A percentile compares a stretch with the other conserved stretches of the same genome.
These are phyloP conservation scores for Solanum clarkiae DNA, from an alignment of 257 asterid species.

Conservation along the genomic window DNA sequence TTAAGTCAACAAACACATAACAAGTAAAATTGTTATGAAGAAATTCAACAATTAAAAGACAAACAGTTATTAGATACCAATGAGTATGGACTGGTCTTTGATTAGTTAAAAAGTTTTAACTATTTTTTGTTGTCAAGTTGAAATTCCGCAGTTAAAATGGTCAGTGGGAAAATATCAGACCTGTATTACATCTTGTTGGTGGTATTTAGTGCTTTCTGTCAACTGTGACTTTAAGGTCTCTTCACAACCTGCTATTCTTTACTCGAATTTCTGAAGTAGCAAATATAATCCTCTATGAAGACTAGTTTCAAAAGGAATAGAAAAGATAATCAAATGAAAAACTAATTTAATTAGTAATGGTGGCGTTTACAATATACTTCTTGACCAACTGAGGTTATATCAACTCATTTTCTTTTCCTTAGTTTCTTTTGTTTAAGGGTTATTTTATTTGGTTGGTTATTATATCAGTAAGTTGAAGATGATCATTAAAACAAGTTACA, in stretches of 20 bases:
- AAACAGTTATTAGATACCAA: not conserved
- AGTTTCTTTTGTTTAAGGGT: not conserved
- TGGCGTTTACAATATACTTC: not conserved
- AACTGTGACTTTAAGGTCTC: not conserved
- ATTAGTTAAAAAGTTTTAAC: not conserved
- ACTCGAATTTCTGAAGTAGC: not conserved
- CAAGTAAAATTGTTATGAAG: not conserved
- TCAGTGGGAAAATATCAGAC: not conserved
- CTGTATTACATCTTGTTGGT: not conserved
- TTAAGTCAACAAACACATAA: not conserved
- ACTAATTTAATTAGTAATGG: not conserved
- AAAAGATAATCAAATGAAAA: not conserved
- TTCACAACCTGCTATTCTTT: not conserved
- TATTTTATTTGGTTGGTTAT: not conserved
- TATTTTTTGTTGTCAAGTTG: not conserved
- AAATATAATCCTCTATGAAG: not conserved
- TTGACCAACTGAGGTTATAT: not conserved
- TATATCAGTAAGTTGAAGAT: not conserved
- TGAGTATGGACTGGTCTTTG: not conserved
- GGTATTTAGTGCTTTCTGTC: not conserved
- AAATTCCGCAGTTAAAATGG: not conserved
- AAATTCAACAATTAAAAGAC: not conserved
- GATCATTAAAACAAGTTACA: not conserved
- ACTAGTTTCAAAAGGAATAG: not conserved
- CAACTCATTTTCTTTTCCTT: not conserved